Evolutionary conservation across 176 grass and related monocot genomes (phyloP), one percentile per base, ranked within the genome.

Genomic region (Zoysia japonica): DNA sequence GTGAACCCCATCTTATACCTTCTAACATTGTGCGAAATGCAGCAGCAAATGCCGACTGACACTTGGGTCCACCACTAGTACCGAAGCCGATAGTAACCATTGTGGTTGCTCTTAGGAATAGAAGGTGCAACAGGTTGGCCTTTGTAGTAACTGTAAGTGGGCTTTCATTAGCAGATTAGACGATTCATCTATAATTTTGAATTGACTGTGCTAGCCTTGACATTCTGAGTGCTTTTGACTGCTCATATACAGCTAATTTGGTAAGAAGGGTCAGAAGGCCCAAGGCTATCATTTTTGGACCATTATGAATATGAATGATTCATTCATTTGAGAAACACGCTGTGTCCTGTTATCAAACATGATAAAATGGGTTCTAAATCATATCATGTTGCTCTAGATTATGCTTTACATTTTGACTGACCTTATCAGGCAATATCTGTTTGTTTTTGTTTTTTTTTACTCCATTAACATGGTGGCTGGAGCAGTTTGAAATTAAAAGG

Each of bases 141-240:
- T 44, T 1, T 5, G 4, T 44, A 44, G 43, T 44, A 4, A 44
- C 5, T 44, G 43, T 44, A 44, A 44, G 43, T 4, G 43, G 43
- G 43, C 43, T 44, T 44, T 5, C 43, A 44, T 44, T 5, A 44
- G 14, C 11, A 66, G 60, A 49, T 49, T 7, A 49, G 9, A 1
- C 47, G 11, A 11, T 49, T 49, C 1, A 49, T 49, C 47, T 10
- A 49, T 49, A 49, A 49, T 11, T 49, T 49, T 11, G 47, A 49
- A 49, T 11, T 9, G 53, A 55, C 3, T 55, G 52, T 16, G 15
- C 13, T 55, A n/a, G 0, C 4, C 17, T 67, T 65, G 15, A 43
- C 47, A 78, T 74, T 48, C 76, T 28, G 19, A 5, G 16, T 40
- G 19, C 13, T 66, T 78, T 67, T 12, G 17, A 49, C 64, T 67